A percentile compares a stretch with the other conserved stretches of the same genome.
phyloP scores from a whole-genome alignment of 2,329 filamentous ascomycete genomes.

The Knufia fluminis region DNA sequence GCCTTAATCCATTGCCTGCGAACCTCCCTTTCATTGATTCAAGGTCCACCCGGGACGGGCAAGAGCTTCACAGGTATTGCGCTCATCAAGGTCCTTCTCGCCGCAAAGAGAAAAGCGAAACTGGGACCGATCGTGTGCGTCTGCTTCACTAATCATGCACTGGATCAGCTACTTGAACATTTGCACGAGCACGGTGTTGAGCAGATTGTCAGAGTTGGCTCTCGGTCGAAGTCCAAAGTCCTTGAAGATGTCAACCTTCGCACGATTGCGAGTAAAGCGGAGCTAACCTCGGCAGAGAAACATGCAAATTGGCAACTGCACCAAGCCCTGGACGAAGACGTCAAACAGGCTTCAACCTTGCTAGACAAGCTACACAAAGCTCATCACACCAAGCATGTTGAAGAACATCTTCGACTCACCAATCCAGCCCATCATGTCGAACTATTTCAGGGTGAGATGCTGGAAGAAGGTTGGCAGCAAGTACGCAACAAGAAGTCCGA shows the following conservation, averaged over 20 bases:
- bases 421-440: not conserved
- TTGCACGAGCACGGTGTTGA: constrained; percentile 22
- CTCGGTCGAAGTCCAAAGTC: constrained; percentile 24
- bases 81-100: constrained; percentile 29
- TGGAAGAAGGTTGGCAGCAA: not conserved
- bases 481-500: not conserved
- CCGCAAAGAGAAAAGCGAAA: constrained; percentile 13
- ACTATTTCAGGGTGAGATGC: not conserved
- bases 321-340: not conserved
- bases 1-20: constrained; percentile 49
- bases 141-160: constrained; percentile 28
- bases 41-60: constrained; percentile 63
- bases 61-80: constrained; percentile 54
- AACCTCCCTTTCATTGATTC: constrained; percentile 48
- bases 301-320: not conserved
- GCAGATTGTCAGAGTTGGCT: constrained; percentile 25
- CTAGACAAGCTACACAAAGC: not conserved
- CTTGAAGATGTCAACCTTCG: constrained; percentile 19
- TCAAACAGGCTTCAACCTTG: not conserved
- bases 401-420: not conserved
- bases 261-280: constrained; percentile 11
- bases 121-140: constrained; percentile 26
- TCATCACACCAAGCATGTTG: not conserved
- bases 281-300: not conserved
- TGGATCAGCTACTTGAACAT: constrained; percentile 26